Conservation (phyloP, 768 basidiomycete genomes). For the Porphyrellus cyaneotinctus region DNA sequence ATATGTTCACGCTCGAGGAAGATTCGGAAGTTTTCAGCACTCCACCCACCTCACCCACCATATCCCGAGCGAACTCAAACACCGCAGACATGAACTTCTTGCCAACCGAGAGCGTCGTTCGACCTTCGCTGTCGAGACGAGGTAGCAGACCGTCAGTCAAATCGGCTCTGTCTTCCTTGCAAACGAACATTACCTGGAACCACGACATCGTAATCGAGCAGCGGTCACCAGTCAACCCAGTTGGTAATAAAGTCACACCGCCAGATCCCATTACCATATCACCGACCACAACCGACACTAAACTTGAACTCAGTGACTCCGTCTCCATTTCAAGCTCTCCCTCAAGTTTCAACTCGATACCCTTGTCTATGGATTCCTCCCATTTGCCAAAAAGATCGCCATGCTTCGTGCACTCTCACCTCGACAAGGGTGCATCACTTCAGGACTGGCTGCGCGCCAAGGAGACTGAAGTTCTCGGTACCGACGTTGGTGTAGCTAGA, state of each 20-base stretch:
- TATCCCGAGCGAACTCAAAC: conserved; percentile 21
- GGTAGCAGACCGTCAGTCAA: conserved; percentile 29
- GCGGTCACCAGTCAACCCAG: conserved; percentile 19
- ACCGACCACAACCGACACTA: conserved; percentile 17
- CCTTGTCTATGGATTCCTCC: conserved; percentile 25
- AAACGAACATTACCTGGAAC: conserved; percentile 34
- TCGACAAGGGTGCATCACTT: conserved; percentile 77
- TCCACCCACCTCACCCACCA: conserved; percentile 40
- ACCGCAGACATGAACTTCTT: conserved; percentile 9
- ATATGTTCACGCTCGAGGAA: conserved; percentile 33
- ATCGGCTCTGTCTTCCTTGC: conserved; percentile 26
- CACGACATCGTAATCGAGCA: conserved; percentile 36
- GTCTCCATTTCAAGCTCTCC: conserved; percentile 27
- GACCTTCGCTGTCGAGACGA: conserved; percentile 38
- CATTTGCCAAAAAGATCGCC: conserved; percentile 51
- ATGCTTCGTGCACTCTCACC: conserved; percentile 90
- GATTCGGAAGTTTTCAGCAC: conserved; percentile 40
- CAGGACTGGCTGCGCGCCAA: conserved; percentile 64
- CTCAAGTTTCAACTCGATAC: conserved; percentile 25
- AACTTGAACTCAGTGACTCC: conserved; percentile 3
- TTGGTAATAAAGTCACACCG: conserved; percentile 17
- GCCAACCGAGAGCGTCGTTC: conserved; percentile 22
- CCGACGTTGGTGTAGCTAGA: conserved; percentile 48
- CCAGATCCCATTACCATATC: conserved; percentile 10
- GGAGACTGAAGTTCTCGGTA: conserved; percentile 21